Evolutionary conservation across 495 filamentous ascomycete genomes (phyloP).

Genomic region (Ascobolus immersus): DNA sequence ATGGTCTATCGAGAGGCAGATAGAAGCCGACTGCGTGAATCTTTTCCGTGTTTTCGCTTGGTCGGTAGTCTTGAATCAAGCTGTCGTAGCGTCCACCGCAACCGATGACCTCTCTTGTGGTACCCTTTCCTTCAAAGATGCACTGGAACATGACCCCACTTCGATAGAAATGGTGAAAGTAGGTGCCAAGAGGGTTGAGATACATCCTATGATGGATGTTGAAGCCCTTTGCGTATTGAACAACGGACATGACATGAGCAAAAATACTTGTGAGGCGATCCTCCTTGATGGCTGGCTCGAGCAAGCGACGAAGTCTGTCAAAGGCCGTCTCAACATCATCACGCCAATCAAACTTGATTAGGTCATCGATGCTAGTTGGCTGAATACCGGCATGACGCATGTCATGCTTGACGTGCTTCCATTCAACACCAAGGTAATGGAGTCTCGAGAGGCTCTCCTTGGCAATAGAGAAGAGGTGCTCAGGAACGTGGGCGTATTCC

Average conservation of each 20-base stretch:
- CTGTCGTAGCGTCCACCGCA: conserved; percentile 84
- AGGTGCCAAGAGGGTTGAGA: conserved; percentile 58
- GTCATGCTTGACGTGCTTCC: conserved; percentile 50
- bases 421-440: conserved; percentile 69
- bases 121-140: conserved; percentile 56
- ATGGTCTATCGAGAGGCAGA: conserved; percentile 61
- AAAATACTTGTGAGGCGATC: conserved; percentile 46
- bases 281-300: conserved; percentile 33
- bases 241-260: conserved; percentile 49
- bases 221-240: conserved; percentile 49
- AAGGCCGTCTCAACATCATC: conserved; percentile 60
- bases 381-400: conserved; percentile 43
- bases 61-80: conserved; percentile 46
- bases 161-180: conserved; percentile 80
- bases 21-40: conserved; percentile 78
- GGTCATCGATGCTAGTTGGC: conserved; percentile 72
- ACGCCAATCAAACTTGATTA: conserved; percentile 72
- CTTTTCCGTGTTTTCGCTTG: conserved; percentile 24
- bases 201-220: conserved; percentile 55
- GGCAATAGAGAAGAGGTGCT: conserved; percentile 36
- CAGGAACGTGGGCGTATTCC: conserved; percentile 58
- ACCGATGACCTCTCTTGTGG: conserved; percentile 63
- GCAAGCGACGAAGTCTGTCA: conserved; percentile 39
- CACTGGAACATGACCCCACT: conserved; percentile 80
- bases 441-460: conserved; percentile 74